Evolutionary conservation across 78 protist species (phyloP).

Genomic region (Emiliania huxleyi): DNA sequence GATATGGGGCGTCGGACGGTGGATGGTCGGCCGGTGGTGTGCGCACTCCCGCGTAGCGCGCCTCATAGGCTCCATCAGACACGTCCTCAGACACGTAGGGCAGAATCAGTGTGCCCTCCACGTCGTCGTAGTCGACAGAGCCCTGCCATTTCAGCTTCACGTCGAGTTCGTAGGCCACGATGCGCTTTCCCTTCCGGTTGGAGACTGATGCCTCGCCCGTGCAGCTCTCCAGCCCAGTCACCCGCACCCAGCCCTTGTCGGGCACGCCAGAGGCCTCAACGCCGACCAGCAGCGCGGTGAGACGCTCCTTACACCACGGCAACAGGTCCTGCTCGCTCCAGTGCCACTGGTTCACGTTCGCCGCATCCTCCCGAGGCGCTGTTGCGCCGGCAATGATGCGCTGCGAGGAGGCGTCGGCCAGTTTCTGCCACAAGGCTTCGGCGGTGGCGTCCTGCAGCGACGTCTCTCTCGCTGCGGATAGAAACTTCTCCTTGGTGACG

Average conservation of each 20-base stretch:
- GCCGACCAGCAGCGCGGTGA: not conserved
- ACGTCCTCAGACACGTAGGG: not conserved
- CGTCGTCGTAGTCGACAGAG: not conserved
- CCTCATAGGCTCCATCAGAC: not conserved
- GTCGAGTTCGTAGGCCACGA: not conserved
- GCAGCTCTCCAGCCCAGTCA: not conserved
- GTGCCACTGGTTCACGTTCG: slow-evolving; percentile 12
- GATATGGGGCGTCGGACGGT: too few relatives aligned
- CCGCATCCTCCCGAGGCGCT: not conserved
- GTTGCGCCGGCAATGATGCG: not conserved
- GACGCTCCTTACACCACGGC: not conserved
- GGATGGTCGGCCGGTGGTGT: too few relatives aligned
- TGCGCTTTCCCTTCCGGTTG: slow-evolving; percentile 1
- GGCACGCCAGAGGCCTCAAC: not conserved
- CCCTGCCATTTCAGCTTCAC: not conserved
- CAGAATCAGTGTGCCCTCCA: not conserved
- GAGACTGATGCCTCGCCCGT: not conserved
- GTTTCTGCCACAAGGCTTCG: not conserved
- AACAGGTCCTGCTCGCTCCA: not conserved
- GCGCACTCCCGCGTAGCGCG: not conserved
- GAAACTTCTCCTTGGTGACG: not conserved
- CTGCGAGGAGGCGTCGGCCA: not conserved
- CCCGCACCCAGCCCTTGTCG: not conserved
- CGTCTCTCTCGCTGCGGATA: not conserved
- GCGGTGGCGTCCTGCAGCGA: not conserved